Evolutionary conservation across 805 yeast species (phyloP), one percentile per base, ranked within the genome.

Genomic region (Wickerhamiella bombiphila): DNA sequence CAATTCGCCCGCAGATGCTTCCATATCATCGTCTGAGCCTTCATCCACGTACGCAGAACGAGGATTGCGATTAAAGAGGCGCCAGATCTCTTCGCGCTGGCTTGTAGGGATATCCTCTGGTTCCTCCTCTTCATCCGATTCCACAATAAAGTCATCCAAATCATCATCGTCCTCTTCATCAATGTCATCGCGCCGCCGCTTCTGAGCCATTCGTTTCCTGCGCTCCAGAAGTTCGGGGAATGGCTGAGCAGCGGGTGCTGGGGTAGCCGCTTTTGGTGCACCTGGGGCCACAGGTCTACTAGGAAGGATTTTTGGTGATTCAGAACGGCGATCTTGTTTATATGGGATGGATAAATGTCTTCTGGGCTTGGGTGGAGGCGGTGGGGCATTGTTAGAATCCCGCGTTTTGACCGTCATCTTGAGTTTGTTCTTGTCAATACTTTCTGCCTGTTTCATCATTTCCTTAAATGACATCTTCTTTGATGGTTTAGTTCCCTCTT

Each of bases 1-100:
- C 18, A 91, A 73, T 45, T 88, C 96, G 20, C 76, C 76, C 20
- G 95, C 96, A 1, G 91, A 78, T 2, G 95, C 95, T 54, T 88
- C 97, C 96, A 91, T 88, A 50, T 81, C 83, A 41, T 68, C 75
- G 34, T 49, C 61, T 29, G 60, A 69, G 18, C 64, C 64, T 20
- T 49, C 50, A 22, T 69, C 70, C 39, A 69, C 73, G 37, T 66
- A 65, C 36, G 65, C 61, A 26, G 59, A 57, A 0, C 61, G 48
- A 32, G 82, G 62, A 38, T 67, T 64, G 41, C 66, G 66, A 3
- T 74, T 76, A 56, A 86, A 80, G 57, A 88, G 69, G 15, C 75
- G 71, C 95, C 95, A 83, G 34, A 88, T 86, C 56, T 85, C 94
- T 5, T 39, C 48, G 33, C 33, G 33, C 13, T 30, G 22, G 33